These are phyloP conservation scores for Hortiboletus campestris DNA, from an alignment of 768 basidiomycete species.

Conservation along the genomic window DNA sequence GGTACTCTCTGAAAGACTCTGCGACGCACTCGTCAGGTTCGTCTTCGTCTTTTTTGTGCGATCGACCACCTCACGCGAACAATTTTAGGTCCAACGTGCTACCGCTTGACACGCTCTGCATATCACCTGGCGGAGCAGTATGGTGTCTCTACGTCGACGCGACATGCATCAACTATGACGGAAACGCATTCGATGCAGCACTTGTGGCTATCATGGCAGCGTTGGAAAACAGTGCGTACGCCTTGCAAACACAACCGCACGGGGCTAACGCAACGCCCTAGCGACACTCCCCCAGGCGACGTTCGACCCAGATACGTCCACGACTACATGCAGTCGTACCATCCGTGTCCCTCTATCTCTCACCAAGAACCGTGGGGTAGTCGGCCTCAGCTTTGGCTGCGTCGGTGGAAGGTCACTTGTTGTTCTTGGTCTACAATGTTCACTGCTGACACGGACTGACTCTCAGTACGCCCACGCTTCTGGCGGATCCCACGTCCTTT, in stretches of 20 bases:
- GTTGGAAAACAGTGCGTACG: slow-evolving; percentile 71
- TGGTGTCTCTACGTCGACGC: slow-evolving; percentile 97
- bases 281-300: slow-evolving; percentile 70
- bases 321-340: slow-evolving; percentile 60
- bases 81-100: slow-evolving; percentile 59
- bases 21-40: slow-evolving; percentile 73
- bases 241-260: slow-evolving; percentile 38
- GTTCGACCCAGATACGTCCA: slow-evolving; percentile 65
- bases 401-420: slow-evolving; percentile 21
- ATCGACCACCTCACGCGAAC: neutral
- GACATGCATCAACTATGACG: slow-evolving; percentile 96
- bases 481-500: slow-evolving; percentile 86
- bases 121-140: slow-evolving; percentile 73
- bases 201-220: slow-evolving; percentile 87
- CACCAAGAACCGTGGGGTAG: slow-evolving; percentile 15
- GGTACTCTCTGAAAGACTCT: slow-evolving; percentile 78
- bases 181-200: slow-evolving; percentile 90
- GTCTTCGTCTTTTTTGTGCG: slow-evolving; percentile 17
- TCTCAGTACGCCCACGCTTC: slow-evolving; percentile 42
- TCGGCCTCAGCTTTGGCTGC: slow-evolving; percentile 25
- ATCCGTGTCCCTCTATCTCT: slow-evolving; percentile 47
- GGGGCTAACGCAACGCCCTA: slow-evolving; percentile 25
- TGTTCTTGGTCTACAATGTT: neutral
- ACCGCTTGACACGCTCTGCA: slow-evolving; percentile 68
- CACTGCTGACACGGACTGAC: neutral